These are phyloP conservation scores for Venturia effusa DNA, from an alignment of 2,329 filamentous ascomycete genomes.

Conservation along the genomic window DNA sequence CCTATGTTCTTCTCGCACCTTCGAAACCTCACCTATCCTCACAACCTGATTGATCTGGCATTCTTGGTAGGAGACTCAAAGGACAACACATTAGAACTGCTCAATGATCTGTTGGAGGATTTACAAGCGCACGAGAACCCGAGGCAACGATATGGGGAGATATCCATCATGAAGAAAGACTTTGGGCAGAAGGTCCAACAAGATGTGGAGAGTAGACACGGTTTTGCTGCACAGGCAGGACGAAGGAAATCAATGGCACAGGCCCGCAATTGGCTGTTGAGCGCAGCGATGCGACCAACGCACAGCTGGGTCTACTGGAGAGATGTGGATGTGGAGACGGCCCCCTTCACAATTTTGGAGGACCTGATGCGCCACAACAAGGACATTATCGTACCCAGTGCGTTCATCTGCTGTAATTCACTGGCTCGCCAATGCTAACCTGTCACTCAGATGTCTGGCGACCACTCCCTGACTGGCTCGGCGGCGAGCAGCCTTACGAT, in stretches of 20 bases:
- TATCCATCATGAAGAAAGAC: conserved; percentile 96
- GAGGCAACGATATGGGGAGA: conserved; percentile 81
- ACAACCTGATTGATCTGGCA: conserved; percentile 89
- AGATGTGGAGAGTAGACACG: conserved; percentile 93
- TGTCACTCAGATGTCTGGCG: conserved; percentile 66
- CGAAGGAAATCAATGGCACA: conserved; percentile 96
- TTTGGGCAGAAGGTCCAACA: conserved; percentile 97
- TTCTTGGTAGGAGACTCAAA: conserved; percentile 97
- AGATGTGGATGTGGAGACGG: conserved; percentile 96
- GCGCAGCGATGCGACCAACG: conserved; percentile 81
- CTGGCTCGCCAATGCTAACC: background rate
- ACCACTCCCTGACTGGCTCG: conserved; percentile 96
- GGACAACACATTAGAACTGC: conserved; percentile 69
- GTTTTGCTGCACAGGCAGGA: conserved; percentile 89
- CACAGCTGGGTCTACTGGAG: conserved; percentile 99
- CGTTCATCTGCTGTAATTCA: conserved; percentile 30
- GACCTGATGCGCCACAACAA: conserved; percentile 99
- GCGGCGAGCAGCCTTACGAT: conserved; percentile 96
- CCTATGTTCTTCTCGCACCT: conserved; percentile 99
- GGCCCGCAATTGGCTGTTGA: conserved; percentile 92
- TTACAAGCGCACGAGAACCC: conserved; percentile 73
- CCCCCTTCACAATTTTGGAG: conserved; percentile 90
- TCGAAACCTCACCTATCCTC: conserved; percentile 91
- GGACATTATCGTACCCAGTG: conserved; percentile 96
- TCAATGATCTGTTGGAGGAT: conserved; percentile 64